Percentiles rank a stretch among this genome's conserved stretches.
These are phyloP conservation scores for Parastagonospora nodorum DNA, from an alignment of 2,329 filamentous ascomycete species.

Conservation along the genomic window DNA sequence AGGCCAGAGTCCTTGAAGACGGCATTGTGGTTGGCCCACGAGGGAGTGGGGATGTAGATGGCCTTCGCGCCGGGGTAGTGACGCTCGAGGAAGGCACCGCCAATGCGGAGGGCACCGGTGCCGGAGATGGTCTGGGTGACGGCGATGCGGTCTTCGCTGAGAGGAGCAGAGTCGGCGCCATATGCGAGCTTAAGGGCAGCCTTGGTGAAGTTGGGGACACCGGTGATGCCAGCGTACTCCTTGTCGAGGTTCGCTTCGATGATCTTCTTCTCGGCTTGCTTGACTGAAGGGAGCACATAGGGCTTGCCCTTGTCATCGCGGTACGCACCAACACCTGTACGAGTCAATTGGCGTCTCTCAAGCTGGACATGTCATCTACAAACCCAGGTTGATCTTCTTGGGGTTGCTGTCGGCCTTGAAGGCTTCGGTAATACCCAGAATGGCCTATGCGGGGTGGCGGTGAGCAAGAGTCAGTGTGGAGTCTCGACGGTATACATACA, in stretches of 20 bases:
- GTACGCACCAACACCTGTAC: conserved; percentile 91
- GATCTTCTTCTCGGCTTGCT: conserved; percentile 84
- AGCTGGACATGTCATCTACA: conserved; percentile 26
- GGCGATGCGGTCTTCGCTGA: conserved; percentile 76
- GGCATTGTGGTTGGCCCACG: conserved; percentile 97
- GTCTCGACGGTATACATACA: conserved; percentile 27
- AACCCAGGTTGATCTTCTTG: conserved; percentile 97
- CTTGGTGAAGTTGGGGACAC: conserved; percentile 91
- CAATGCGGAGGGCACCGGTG: conserved; percentile 93
- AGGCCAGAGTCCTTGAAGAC: conserved; percentile 94
- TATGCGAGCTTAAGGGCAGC: conserved; percentile 91
- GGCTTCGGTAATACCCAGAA: conserved; percentile 92
- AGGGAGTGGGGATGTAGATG: conserved; percentile 94
- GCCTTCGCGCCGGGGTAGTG: conserved; percentile 92
- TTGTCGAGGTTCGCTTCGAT: conserved; percentile 82
- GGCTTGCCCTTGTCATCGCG: conserved; percentile 98
- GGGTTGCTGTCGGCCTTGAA: conserved; percentile 95
- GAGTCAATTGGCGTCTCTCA: conserved; percentile 23
- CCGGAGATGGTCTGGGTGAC: conserved; percentile 98
- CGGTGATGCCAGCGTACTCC: conserved; percentile 97
- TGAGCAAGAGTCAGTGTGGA: conserved; percentile 20
- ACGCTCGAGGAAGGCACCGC: conserved; percentile 87
- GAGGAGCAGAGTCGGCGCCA: conserved; percentile 75
- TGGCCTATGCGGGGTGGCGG: conserved; percentile 61
- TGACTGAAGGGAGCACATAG: conserved; percentile 93